Evolutionary conservation across 2,329 filamentous ascomycete species (phyloP), one percentile per base, ranked within the genome.

Genomic region (Colletotrichum sp.): DNA sequence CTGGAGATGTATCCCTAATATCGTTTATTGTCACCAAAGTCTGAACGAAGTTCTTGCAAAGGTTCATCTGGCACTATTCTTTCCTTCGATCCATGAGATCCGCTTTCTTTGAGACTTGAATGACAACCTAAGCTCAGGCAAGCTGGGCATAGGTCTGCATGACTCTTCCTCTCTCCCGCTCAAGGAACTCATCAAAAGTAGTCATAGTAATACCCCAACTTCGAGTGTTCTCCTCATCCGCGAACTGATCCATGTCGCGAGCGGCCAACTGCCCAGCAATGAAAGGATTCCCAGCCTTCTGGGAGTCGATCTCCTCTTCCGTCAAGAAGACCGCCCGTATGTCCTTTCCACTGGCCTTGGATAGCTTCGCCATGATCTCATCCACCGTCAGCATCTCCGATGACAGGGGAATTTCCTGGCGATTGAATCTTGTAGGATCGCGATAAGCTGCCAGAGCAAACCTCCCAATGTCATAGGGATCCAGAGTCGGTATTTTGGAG

Each of bases 381-480:
- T 84, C 83, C 2, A 83, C 75, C 0, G 79, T 81, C 34, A 88
- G 65, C 59, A 84, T 78, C 72, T 90, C 86, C 1, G 87, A 85
- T 0, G 83, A 86, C 13, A 89, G 78, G 13, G 80, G 78, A 24
- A 91, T 81, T 39, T 84, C 84, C 75, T 85, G 79, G n/a, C 79
- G 80, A 32, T 84, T 65, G 75, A 89, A 91, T 55, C 81, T 82
- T 12, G 55, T 77, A 0, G 87, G 85, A 4, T 89, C 81, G 2
- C 86, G 77, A 21, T 90, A 82, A 1, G 87, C 88, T 1, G 85
- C 86, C 8, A 83, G 82, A 5, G 84, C 85, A 78, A 90, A 88
- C 9, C 78, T 81, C 1, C 86, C 89, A 62, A 90, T 88, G 32
- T 90, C 89, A 8, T 85, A 81, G 0, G 85, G 83, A 77, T 90